These are phyloP conservation scores for Rhodotorula babjevae DNA, from an alignment of 768 basidiomycete genomes.

Conservation along the genomic window DNA sequence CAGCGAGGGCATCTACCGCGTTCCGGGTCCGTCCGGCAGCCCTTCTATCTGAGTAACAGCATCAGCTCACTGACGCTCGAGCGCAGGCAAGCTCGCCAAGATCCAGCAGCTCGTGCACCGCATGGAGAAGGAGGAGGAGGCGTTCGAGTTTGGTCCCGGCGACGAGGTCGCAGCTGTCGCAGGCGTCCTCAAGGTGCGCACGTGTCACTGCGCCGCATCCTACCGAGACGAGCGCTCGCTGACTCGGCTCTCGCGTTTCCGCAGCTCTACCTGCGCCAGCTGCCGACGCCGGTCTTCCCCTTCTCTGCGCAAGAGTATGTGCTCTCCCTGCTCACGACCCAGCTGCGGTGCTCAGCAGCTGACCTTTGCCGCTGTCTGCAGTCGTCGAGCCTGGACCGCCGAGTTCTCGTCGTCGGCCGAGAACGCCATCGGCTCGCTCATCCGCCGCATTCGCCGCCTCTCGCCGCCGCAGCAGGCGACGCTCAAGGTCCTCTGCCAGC, in stretches of 20 bases:
- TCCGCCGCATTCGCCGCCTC: constrained; percentile 35
- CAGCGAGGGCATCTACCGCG: constrained; percentile 43
- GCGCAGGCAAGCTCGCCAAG: constrained; percentile 25
- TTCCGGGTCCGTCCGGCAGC: constrained; percentile 25
- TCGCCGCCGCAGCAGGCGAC: constrained; percentile 40
- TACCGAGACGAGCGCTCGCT: background rate
- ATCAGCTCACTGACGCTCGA: background rate
- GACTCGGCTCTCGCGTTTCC: background rate
- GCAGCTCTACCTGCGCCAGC: constrained; percentile 43
- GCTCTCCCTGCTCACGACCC: background rate
- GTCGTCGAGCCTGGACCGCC: constrained; percentile 14
- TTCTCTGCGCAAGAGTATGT: constrained; percentile 29
- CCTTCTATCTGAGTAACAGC: background rate
- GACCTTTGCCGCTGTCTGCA: background rate
- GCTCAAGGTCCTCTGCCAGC: constrained; percentile 37
- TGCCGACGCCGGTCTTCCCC: constrained; percentile 39
- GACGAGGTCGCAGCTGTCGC: constrained; percentile 39
- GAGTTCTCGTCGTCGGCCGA: constrained; percentile 15
- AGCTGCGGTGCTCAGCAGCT: too few species aligned
- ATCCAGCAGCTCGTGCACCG: constrained; percentile 37
- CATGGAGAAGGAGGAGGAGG: constrained; percentile 41
- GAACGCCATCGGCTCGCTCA: constrained; percentile 2
- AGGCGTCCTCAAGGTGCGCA: constrained; percentile 37
- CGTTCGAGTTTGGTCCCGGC: constrained; percentile 35
- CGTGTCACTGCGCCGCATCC: too few species aligned